Percentiles rank a stretch among this genome's conserved stretches.
Conservation (phyloP, 2,329 filamentous ascomycete species). For the Curvularia sp. region DNA sequence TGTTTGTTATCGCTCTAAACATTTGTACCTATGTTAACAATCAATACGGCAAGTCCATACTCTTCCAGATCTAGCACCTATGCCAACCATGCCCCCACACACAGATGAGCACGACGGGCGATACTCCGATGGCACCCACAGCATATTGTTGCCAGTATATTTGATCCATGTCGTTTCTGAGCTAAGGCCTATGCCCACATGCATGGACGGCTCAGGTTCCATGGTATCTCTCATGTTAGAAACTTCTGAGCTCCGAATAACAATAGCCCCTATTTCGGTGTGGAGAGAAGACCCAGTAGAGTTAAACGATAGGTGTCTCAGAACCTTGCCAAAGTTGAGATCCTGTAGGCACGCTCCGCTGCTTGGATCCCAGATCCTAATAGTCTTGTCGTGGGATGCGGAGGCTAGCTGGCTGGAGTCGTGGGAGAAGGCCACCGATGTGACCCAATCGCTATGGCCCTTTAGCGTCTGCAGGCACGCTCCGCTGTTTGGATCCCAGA, state of each 20-base stretch:
- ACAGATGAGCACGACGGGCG: slow-evolving; percentile 27
- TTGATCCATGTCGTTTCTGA: slow-evolving; percentile 28
- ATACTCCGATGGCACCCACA: slow-evolving; percentile 35
- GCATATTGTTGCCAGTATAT: slow-evolving; percentile 22
- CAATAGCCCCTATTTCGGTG: slow-evolving; percentile 28
- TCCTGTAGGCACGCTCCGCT: neutral
- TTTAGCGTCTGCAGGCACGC: too few species aligned
- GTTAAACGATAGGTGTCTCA: neutral
- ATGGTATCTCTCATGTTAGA: slow-evolving; percentile 4
- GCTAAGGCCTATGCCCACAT: slow-evolving; percentile 22
- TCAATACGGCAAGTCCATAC: too few species aligned
- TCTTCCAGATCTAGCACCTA: too few species aligned
- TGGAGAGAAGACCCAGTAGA: slow-evolving; percentile 8
- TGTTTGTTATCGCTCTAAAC: too few species aligned
- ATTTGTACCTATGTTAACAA: too few species aligned
- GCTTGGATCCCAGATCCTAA: neutral
- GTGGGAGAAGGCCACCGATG: too few species aligned
- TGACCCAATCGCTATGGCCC: too few species aligned
- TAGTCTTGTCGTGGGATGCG: neutral
- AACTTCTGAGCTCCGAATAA: slow-evolving; percentile 10
- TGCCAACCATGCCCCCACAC: too few species aligned
- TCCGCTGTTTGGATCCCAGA: too few species aligned
- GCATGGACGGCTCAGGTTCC: too few species aligned
- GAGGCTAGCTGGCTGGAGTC: too few species aligned
- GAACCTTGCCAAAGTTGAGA: neutral